Base-by-base conservation (phyloP, 2,329 filamentous ascomycete genomes). In the Aspergillus sp. region DNA sequence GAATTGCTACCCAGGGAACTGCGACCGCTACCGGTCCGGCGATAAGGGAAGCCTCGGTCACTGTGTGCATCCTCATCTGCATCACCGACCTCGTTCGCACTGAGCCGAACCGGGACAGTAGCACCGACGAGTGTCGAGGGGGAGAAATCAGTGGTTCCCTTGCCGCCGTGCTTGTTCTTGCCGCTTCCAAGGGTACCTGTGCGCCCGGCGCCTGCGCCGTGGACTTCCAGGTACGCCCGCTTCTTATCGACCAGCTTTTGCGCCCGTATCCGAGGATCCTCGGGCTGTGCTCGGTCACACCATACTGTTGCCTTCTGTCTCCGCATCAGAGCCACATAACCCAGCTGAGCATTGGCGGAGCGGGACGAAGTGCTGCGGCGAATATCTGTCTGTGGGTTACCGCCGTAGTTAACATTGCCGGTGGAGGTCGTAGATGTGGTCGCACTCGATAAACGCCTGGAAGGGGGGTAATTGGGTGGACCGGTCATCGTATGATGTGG, bases 261-360 rank as follows among this genome's bases (percentile, higher is more conserved):
- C 28, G 92, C 92, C 4, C 89, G 80, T 59, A 95, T 80, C 54
- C 92, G 86, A 0, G 94, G 91, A 74, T 99, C 95, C 77, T 98
- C 92, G 63, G 91, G 88, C 75, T 99, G 95, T 9, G 94, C 86
- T 57, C 93, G 89, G 74, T 98, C 95, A 80, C 93, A 97, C 95
- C 95, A 99, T 4, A 99, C 95, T 0, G 95, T 99, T 32, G 92
- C 95, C 76, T 98, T 98, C 78, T 99, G 95, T 75, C 93, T 94
- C 64, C 95, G 88, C 79, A 99, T 89, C n/a, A 97, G 84, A 38
- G 95, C 93, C 55, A 99, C 95, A 77, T 99, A 99, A 65, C 92
- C 89, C n/a, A 89, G 79, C 63, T 85, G 85, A 15, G 81, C 81
- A 58, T 80, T 81, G 63, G 84, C 85, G 21, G 91, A 96, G 69